Base-by-base conservation (phyloP, 768 basidiomycete species). In the Trametes meyenii region DNA sequence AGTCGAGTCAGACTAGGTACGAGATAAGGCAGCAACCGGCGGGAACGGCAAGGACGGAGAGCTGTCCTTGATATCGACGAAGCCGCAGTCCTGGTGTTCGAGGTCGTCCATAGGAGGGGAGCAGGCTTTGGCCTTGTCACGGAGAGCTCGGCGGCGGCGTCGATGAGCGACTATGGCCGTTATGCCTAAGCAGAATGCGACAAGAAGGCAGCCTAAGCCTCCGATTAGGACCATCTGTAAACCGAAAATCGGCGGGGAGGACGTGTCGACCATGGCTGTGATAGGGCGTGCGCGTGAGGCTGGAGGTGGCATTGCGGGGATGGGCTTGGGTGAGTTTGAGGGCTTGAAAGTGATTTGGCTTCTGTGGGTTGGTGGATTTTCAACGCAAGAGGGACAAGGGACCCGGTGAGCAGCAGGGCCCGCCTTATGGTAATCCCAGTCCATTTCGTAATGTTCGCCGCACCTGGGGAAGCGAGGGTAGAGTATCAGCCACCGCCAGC, bases 151-250 rank as follows among this genome's bases (percentile, higher is more conserved):
- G 19, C 49, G 50, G 16, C 49, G 42, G 23, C 49, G 35, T 23
- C 23, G 44, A 49, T 21, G 4, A 7, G 44, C 4, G 24, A 42
- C 19, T 7, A 38, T 29, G 12, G 49, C 26, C n/a, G 21, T 39
- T 8, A 35, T n/a, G 33, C 39, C 40, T 12, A 39, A 44, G 29
- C 35, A 14, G 57, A 51, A 11, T 13, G 50, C 50, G 49, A 33
- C 29, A 8, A 33, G 8, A 8, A 44, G n/a, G 39, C 50, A n/a
- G 24, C 49, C 57, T 42, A 58, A 17, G 39, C 24, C 49, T 19
- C 50, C 44, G 57, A 58, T 49, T 3, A 58, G 49, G 42, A 50
- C 13, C 12, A 40, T 58, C 40, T 53, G 33, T 36, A 49, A 44
- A 1, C 50, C 42, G 39, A 44, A 40, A 13, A 42, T 52, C 33